Evolutionary conservation across 192 early-diverging fungal genomes (phyloP).

Genomic region (Rhizoclosmatium sp.): DNA sequence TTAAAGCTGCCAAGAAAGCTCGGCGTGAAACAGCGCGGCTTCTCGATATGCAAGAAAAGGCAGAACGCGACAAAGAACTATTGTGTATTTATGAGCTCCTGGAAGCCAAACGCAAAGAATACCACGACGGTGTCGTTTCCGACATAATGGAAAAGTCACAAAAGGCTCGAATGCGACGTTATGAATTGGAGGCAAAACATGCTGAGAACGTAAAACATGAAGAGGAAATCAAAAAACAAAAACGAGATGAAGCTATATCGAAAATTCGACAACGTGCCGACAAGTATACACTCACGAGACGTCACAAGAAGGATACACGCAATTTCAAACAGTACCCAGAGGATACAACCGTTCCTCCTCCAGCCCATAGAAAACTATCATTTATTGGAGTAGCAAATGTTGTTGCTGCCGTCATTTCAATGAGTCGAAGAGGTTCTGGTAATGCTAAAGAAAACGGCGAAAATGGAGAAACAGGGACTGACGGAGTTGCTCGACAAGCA

Average conservation of each 20-base stretch:
- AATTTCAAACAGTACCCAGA: neutral
- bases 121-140: slow-evolving; percentile 12
- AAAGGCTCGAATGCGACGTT: neutral
- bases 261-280: neutral
- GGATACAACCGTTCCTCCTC: neutral
- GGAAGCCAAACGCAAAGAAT: slow-evolving; percentile 23
- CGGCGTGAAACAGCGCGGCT: slow-evolving; percentile 3
- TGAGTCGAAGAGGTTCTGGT: neutral
- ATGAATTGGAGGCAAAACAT: slow-evolving; percentile 8
- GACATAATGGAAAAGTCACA: slow-evolving; percentile 19
- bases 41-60: neutral
- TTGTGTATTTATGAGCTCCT: slow-evolving; percentile 18
- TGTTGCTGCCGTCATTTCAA: neutral
- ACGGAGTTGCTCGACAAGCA: no score
- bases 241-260: neutral
- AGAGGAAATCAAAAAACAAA: slow-evolving; percentile 7
- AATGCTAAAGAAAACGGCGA: no score
- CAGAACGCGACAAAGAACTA: slow-evolving; percentile 10
- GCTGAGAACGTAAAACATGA: neutral
- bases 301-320: neutral
- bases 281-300: neutral
- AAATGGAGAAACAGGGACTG: no score
- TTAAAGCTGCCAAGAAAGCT: neutral
- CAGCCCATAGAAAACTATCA: neutral
- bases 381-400: neutral